A percentile compares a stretch with the other conserved stretches of the same genome.
These are phyloP conservation scores for Elongisporangium anandrum DNA, from an alignment of 352 stramenopile species.

Conservation along the genomic window DNA sequence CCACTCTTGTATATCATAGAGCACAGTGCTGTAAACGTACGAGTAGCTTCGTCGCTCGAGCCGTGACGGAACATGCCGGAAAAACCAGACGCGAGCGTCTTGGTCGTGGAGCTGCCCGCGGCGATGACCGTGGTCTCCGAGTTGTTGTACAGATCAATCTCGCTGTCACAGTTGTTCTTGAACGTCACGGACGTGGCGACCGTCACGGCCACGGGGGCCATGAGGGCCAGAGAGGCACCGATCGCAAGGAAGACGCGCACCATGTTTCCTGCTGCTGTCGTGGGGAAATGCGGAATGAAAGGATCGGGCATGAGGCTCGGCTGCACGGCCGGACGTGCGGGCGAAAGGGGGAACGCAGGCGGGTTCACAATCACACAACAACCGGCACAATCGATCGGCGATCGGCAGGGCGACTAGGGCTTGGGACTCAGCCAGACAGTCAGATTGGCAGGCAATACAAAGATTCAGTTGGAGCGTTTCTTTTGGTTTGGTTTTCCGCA, in stretches of 20 bases:
- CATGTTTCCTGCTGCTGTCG: constrained; percentile 13
- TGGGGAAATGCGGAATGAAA: not conserved
- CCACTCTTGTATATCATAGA: not conserved
- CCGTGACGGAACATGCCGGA: constrained; percentile 64
- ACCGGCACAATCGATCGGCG: not conserved
- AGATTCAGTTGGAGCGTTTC: not conserved
- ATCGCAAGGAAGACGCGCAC: constrained; percentile 42
- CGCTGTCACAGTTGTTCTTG: constrained; percentile 41
- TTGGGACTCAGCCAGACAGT: not conserved
- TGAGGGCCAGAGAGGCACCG: constrained; percentile 20
- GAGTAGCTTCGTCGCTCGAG: constrained; percentile 31
- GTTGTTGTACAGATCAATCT: constrained; percentile 61
- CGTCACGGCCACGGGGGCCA: constrained; percentile 23
- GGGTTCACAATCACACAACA: not conserved
- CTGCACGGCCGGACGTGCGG: not conserved
- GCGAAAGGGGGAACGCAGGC: not conserved
- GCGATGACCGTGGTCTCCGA: constrained; percentile 30
- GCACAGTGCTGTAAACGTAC: constrained; percentile 18
- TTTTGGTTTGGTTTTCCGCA: not conserved
- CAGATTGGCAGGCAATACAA: not conserved
- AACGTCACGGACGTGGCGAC: constrained; percentile 37
- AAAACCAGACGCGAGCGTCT: constrained; percentile 32
- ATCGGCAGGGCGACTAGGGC: not conserved
- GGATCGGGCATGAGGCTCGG: not conserved
- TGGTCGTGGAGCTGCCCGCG: constrained; percentile 22